Conservation (phyloP, 768 basidiomycete genomes). For the Russula griseocarnosa region DNA sequence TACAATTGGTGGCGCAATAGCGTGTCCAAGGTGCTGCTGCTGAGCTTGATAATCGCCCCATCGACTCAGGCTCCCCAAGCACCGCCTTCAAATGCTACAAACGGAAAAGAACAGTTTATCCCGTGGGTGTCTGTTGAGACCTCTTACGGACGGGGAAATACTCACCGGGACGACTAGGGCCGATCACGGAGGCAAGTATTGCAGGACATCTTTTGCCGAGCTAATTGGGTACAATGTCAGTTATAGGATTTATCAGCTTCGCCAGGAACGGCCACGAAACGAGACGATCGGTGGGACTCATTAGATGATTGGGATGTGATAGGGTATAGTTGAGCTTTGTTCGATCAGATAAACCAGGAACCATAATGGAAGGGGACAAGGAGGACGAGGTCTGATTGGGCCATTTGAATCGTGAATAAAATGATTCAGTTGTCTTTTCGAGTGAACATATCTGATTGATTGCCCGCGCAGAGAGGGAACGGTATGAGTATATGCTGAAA, state of each 20-base stretch:
- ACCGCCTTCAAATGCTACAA: slow-evolving; percentile 80
- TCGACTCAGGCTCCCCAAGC: slow-evolving; percentile 72
- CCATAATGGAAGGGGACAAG: slow-evolving; percentile 64
- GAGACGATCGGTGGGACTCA: slow-evolving; percentile 73
- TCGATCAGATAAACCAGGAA: too few relatives aligned
- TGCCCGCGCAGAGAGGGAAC: slow-evolving; percentile 78
- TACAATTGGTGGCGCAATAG: slow-evolving; percentile 52
- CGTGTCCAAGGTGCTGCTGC: slow-evolving; percentile 70
- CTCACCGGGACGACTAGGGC: slow-evolving; percentile 70
- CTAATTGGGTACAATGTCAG: slow-evolving; percentile 65
- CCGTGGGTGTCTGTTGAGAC: not conserved
- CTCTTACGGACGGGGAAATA: slow-evolving; percentile 18
- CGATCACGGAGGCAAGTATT: slow-evolving; percentile 68
- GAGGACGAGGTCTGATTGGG: slow-evolving; percentile 94
- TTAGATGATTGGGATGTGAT: slow-evolving; percentile 85
- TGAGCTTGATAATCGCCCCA: slow-evolving; percentile 83
- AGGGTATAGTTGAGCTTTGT: slow-evolving; percentile 76
- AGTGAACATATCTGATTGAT: slow-evolving; percentile 71
- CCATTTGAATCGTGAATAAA: slow-evolving; percentile 44
- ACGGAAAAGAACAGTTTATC: not conserved
- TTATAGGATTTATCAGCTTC: slow-evolving; percentile 63
- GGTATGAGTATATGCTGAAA: slow-evolving; percentile 89
- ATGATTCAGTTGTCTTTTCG: too few relatives aligned
- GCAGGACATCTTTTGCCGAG: slow-evolving; percentile 61
- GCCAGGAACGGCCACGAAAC: slow-evolving; percentile 67